Percentiles rank a stretch among this genome's conserved stretches.
phyloP scores from a whole-genome alignment of 1,139 yeast genomes.

The Debaryomyces sp. region DNA sequence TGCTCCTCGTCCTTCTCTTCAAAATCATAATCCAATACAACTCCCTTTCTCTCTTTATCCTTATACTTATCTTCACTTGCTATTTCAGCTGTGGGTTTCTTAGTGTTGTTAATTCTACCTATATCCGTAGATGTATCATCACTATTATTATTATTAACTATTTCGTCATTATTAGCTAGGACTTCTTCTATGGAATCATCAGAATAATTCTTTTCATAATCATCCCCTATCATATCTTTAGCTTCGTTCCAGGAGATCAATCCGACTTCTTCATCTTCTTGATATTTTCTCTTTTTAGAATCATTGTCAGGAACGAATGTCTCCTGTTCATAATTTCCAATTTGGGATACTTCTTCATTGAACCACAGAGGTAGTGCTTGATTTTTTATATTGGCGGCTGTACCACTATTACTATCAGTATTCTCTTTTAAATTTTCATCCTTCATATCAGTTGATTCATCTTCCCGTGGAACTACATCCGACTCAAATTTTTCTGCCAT shows the following conservation, averaged over 20 bases:
- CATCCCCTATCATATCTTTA: conserved; percentile 26
- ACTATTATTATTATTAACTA: conserved; percentile 14
- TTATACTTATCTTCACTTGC: neutral
- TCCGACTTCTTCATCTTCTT: conserved; percentile 53
- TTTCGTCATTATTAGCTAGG: conserved; percentile 10
- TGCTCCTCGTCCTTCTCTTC: conserved; percentile 79
- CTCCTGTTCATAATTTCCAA: conserved; percentile 8
- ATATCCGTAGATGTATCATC: neutral
- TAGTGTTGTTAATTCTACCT: neutral
- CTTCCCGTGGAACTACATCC: neutral
- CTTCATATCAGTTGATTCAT: neutral
- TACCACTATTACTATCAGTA: neutral
- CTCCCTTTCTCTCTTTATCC: conserved; percentile 15
- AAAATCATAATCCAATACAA: conserved; percentile 58
- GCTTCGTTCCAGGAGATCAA: conserved; percentile 53
- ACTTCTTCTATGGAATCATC: conserved; percentile 7
- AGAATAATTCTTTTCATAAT: conserved; percentile 10
- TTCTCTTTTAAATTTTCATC: neutral
- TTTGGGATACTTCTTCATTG: conserved; percentile 9
- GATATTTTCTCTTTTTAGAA: conserved; percentile 13
- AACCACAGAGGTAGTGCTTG: conserved; percentile 25
- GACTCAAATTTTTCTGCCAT: neutral
- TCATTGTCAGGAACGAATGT: neutral
- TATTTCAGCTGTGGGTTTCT: neutral
- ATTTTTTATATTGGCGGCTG: neutral